Percentiles rank a stretch among this genome's conserved stretches.
Conservation (phyloP, 441 rosid genomes). For the Mallotus japonicus region DNA sequence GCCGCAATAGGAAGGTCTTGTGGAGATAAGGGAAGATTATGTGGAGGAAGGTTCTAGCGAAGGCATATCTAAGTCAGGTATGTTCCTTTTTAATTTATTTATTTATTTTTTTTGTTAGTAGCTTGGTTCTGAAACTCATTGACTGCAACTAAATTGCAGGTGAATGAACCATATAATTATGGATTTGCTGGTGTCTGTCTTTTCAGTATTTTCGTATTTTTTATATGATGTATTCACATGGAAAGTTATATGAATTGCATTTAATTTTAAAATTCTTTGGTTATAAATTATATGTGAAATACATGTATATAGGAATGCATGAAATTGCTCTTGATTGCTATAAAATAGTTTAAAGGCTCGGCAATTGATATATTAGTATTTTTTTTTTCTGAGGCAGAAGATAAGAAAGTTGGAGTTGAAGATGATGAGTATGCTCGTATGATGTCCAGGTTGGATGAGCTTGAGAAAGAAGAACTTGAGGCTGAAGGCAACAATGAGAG, state of each 20-base stretch:
- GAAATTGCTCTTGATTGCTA: background rate
- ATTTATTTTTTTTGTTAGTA: background rate
- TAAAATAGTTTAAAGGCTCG: background rate
- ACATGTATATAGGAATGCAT: background rate
- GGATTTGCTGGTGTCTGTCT: background rate
- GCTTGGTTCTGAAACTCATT: conserved; percentile 9
- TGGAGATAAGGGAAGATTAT: conserved; percentile 87
- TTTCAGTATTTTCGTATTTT: background rate
- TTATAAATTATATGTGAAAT: background rate
- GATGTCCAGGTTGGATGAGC: conserved; percentile 81
- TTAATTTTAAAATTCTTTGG: background rate
- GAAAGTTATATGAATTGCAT: background rate
- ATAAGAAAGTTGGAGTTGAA: conserved; percentile 35
- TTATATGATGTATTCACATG: background rate
- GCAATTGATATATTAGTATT: conserved; percentile 11
- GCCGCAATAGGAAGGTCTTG: conserved; percentile 66
- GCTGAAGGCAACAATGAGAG: conserved; percentile 37
- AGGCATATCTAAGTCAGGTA: conserved; percentile 43
- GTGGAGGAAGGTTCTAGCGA: conserved; percentile 45
- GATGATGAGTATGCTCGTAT: conserved; percentile 69
- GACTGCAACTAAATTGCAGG: conserved; percentile 10
- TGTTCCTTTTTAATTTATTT: conserved; percentile 5
- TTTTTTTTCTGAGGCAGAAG: conserved; percentile 32
- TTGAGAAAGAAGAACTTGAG: conserved; percentile 72
- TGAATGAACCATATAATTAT: background rate